Evolutionary conservation across 208 protist genomes (phyloP).

Genomic region (Porcisia deanei): DNA sequence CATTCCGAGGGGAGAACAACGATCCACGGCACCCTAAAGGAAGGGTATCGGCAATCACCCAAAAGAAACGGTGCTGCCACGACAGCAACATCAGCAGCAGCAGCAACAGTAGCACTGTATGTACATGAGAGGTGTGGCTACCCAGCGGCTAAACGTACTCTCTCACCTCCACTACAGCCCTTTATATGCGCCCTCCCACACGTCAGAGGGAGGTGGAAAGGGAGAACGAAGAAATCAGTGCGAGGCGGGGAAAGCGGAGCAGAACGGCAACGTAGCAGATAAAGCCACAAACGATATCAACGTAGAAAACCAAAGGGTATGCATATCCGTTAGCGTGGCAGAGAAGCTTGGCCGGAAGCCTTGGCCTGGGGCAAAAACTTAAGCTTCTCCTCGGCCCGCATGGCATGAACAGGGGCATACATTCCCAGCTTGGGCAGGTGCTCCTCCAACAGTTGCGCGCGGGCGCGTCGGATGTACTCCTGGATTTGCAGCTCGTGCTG

Average conservation of each 20-base stretch:
- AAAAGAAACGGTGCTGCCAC: background rate
- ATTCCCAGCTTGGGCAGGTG: slow-evolving; percentile 73
- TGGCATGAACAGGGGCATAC: slow-evolving; percentile 56
- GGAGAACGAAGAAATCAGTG: background rate
- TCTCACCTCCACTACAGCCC: background rate
- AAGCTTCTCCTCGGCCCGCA: slow-evolving; percentile 67
- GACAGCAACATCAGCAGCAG: background rate
- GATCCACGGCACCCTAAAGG: background rate
- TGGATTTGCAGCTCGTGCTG: slow-evolving; percentile 68
- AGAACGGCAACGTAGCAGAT: background rate
- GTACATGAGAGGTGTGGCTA: slow-evolving; percentile 3
- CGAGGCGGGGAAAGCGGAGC: background rate
- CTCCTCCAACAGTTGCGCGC: slow-evolving; percentile 70
- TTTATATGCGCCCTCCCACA: background rate
- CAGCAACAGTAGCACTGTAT: background rate
- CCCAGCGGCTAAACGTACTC: background rate
- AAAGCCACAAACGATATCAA: background rate
- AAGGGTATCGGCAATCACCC: background rate
- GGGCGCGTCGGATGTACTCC: slow-evolving; percentile 83
- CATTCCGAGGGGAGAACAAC: background rate
- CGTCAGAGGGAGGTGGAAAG: no score
- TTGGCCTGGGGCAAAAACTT: slow-evolving; percentile 33
- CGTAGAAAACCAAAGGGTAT: background rate
- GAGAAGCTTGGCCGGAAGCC: background rate
- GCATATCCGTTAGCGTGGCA: background rate